Evolutionary conservation across 2,329 filamentous ascomycete genomes (phyloP).

Genomic region (Sporothrix mexicana): DNA sequence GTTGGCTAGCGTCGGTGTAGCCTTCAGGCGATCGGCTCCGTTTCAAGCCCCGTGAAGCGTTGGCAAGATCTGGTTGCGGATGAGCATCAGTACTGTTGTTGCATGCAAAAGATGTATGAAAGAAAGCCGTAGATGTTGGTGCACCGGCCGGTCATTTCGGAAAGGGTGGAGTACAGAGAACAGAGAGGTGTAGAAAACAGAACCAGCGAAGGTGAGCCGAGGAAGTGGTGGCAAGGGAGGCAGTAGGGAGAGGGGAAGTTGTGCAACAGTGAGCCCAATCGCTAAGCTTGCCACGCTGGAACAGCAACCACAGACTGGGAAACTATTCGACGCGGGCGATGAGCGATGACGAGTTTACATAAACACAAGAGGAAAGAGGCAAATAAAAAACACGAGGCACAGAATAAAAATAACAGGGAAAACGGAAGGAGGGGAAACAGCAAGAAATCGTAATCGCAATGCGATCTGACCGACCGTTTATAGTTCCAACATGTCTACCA

Average conservation of each 20-base stretch:
- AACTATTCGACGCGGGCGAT: conserved; percentile 5
- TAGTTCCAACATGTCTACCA: conserved; percentile 13
- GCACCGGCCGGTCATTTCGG: conserved; percentile 31
- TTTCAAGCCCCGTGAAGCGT: conserved; percentile 70
- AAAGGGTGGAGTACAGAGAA: neutral
- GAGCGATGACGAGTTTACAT: neutral
- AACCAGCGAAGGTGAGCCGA: neutral
- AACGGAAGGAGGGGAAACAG: neutral
- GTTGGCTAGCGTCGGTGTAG: conserved; percentile 60
- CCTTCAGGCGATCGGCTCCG: conserved; percentile 76
- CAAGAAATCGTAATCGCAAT: neutral
- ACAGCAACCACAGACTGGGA: conserved; percentile 8
- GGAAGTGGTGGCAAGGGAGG: neutral
- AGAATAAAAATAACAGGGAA: neutral
- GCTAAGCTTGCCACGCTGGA: conserved; percentile 9
- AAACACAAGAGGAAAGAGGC: neutral
- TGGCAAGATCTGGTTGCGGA: conserved; percentile 34
- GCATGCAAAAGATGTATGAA: conserved; percentile 1
- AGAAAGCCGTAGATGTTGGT: conserved; percentile 42
- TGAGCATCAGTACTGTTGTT: conserved; percentile 26
- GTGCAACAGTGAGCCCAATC: conserved; percentile 7
- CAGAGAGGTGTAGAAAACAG: neutral
- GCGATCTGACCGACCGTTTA: conserved; percentile 18
- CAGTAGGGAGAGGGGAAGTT: conserved; percentile 1
- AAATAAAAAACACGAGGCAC: neutral